Conservation (phyloP, 225 moss, liverwort and hornwort genomes). For the Thuidium tamariscinum region DNA sequence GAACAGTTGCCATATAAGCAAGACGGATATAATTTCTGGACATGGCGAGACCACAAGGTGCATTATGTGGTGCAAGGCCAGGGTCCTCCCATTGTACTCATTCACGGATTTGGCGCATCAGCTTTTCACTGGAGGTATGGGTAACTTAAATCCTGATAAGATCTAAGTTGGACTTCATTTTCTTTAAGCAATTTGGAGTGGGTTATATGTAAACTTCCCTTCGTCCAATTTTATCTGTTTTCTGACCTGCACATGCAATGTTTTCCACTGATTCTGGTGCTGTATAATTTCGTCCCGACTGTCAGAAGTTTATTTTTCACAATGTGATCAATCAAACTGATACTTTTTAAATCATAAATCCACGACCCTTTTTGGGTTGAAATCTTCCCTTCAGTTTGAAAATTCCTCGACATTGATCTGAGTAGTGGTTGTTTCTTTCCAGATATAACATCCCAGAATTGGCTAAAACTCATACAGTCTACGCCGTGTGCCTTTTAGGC, state of each 20-base stretch:
- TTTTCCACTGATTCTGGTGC: not conserved
- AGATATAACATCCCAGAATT: constrained; percentile 77
- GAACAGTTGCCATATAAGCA: constrained; percentile 60
- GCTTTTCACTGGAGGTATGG: constrained; percentile 78
- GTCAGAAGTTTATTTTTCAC: not conserved
- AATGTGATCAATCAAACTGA: not conserved
- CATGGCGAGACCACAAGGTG: constrained; percentile 57
- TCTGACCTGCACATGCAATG: not conserved
- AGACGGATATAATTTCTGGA: constrained; percentile 77
- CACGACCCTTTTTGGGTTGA: no score
- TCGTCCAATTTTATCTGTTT: not conserved
- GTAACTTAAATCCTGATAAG: not conserved
- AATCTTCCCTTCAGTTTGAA: not conserved
- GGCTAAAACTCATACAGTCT: constrained; percentile 70
- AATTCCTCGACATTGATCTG: not conserved
- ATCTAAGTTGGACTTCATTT: not conserved
- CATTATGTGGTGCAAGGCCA: constrained; percentile 79
- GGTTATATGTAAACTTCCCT: not conserved
- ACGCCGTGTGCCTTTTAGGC: constrained; percentile 75
- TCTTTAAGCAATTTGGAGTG: not conserved
- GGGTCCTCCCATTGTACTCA: constrained; percentile 68
- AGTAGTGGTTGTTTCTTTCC: not conserved
- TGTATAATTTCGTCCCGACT: not conserved
- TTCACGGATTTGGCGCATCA: constrained; percentile 84
- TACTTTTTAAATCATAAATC: not conserved